Base-by-base conservation (phyloP, 1,284 basidiomycete genomes). In the Leccinum fuscescens region DNA sequence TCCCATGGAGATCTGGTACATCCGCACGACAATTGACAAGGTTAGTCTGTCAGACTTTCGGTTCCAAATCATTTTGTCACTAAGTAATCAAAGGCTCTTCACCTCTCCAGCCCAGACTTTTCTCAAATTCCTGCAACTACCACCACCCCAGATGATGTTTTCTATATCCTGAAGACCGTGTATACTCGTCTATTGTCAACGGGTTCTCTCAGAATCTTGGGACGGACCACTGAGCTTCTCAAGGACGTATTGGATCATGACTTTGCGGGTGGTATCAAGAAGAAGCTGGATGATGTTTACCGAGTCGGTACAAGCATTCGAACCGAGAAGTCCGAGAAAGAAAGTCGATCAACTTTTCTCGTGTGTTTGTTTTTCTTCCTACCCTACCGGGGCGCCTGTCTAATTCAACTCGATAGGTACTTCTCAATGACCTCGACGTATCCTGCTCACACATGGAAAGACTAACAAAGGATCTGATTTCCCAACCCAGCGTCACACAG, bases 1-100 rank as follows among this genome's bases (percentile, higher is more conserved):
- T 42, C 94, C 96, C 1, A 79, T 99, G 61, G 96, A 99, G 73
- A 77, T 88, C 3, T 98, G 95, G 95, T 98, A 96, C 74, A 83
- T 90, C 15, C 86, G 92, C n/a, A 88, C 84, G 11, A 89, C 87
- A 59, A 86, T 97, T 53, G 92, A 96, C 70, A 96, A 96, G 81
- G 94, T 90, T 63, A 22, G 72, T 58, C 37, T 44, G 33, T 51
- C 49, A 44, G 56, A 31, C 46, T 15, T 15, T 20, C 12, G 3
- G 37, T 15, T 58, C 63, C 24, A 35, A 46, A 22, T 42, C 37
- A 24, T 59, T 44, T 24, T 37, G 39, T 52, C 60, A 62, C 54
- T 48, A 54, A 44, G 35, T 35, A 39, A 64, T 46, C 49, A 33
- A 37, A 90, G 89, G 90, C 90, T n/a, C 89, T 89, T 67, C 82